Conservation (phyloP, 495 filamentous ascomycete genomes). For the Durotheca rogersii region DNA sequence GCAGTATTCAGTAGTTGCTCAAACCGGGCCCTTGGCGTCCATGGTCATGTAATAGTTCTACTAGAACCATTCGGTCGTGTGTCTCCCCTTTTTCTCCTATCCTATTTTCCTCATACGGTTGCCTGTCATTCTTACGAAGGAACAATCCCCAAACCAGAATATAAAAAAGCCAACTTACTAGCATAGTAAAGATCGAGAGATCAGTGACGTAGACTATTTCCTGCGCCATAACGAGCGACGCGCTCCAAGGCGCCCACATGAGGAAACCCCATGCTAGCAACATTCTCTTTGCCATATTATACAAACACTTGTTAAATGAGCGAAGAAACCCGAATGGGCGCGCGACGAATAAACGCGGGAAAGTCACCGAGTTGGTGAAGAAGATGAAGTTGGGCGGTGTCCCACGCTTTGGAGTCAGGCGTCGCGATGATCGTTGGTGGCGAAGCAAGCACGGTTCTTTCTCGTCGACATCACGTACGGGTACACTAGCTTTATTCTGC, state of each 20-base stretch:
- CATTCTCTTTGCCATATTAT: slow-evolving; percentile 12
- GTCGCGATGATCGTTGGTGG: not conserved
- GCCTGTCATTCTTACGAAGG: not conserved
- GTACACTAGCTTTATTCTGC: not conserved
- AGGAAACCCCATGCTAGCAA: slow-evolving; percentile 10
- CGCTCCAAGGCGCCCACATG: slow-evolving; percentile 11
- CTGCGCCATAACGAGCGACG: slow-evolving; percentile 22
- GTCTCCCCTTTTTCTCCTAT: not conserved
- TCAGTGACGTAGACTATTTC: slow-evolving; percentile 48
- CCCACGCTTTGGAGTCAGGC: not conserved
- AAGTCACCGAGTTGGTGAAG: not conserved
- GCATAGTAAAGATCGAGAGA: slow-evolving; percentile 40
- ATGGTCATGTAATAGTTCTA: too few species aligned
- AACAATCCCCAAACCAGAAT: not conserved
- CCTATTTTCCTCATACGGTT: not conserved
- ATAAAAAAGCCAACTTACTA: slow-evolving; percentile 35
- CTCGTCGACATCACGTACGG: not conserved
- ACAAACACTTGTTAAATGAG: not conserved
- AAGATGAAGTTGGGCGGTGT: not conserved
- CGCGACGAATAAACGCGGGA: not conserved
- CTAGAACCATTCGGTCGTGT: too few species aligned
- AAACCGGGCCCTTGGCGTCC: too few species aligned
- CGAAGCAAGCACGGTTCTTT: not conserved
- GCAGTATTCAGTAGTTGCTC: not conserved
- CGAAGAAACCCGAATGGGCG: not conserved